A percentile compares a stretch with the other conserved stretches of the same genome.
These are phyloP conservation scores for Ogataea zsoltii DNA, from an alignment of 805 yeast species.

Conservation along the genomic window DNA sequence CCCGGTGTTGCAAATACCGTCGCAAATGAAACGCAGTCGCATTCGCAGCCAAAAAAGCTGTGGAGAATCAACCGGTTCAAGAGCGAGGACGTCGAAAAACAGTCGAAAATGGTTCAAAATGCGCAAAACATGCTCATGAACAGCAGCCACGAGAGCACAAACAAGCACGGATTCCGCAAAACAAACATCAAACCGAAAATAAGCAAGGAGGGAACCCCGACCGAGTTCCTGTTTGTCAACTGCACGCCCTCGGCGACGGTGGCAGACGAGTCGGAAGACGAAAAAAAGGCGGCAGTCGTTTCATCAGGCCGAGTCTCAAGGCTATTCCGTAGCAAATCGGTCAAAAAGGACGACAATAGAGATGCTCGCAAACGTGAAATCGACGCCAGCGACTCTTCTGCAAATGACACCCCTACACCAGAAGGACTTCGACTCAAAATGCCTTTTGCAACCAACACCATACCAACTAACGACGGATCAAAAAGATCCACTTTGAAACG, in stretches of 20 bases:
- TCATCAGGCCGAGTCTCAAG: constrained; percentile 22
- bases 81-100: constrained; percentile 35
- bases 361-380: not conserved
- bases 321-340: constrained; percentile 20
- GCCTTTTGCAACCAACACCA: constrained; percentile 7
- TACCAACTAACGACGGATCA: constrained; percentile 7
- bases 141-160: constrained; percentile 20
- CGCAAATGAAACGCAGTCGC: not conserved
- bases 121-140: constrained; percentile 24
- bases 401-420: not conserved
- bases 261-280: constrained; percentile 14
- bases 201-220: constrained; percentile 33
- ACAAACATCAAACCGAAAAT: constrained; percentile 33
- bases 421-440: constrained; percentile 6
- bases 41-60: constrained; percentile 25
- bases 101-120: constrained; percentile 31
- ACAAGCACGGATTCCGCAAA: constrained; percentile 30
- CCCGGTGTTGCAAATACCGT: too few species aligned
- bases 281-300: constrained; percentile 9
- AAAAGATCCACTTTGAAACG: constrained; percentile 15
- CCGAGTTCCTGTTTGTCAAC: constrained; percentile 37
- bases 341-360: constrained; percentile 12
- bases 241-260: constrained; percentile 24
- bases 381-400: not conserved
- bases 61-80: constrained; percentile 35